Percentiles rank a stretch among this genome's conserved stretches.
Evolutionary conservation across 2,329 filamentous ascomycete species (phyloP).

Genomic region (Sclerotinia nivalis): DNA sequence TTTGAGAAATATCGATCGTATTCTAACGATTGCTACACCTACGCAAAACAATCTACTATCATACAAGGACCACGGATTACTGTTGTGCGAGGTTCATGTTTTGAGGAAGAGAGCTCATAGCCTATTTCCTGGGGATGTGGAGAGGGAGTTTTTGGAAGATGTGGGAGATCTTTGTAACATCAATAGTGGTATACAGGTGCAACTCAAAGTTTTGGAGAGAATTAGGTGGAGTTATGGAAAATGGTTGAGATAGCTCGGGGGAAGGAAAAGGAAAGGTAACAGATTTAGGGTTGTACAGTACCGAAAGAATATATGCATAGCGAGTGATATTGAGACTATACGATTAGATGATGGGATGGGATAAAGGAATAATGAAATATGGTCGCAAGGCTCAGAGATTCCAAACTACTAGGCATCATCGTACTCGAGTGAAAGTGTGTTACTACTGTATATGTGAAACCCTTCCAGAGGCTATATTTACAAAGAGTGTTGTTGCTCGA

Average conservation of each 20-base stretch:
- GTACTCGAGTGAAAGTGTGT: not conserved
- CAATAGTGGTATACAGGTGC: slow-evolving; percentile 71
- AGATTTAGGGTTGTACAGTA: slow-evolving; percentile 3
- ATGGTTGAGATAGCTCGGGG: slow-evolving; percentile 55
- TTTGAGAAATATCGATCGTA: slow-evolving; percentile 84
- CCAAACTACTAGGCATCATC: not conserved
- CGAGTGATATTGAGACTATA: not conserved
- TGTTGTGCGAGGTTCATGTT: slow-evolving; percentile 87
- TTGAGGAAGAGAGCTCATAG: slow-evolving; percentile 67
- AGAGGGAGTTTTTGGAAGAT: slow-evolving; percentile 86
- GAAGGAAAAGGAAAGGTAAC: not conserved
- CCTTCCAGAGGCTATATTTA: not conserved
- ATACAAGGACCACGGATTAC: slow-evolving; percentile 88
- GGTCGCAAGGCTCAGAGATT: slow-evolving; percentile 10
- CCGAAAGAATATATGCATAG: slow-evolving; percentile 2
- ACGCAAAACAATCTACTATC: slow-evolving; percentile 73
- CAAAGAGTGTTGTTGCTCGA: not conserved
- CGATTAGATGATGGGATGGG: slow-evolving; percentile 7
- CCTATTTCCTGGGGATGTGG: slow-evolving; percentile 71
- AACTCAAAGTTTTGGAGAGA: slow-evolving; percentile 76
- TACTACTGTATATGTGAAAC: not conserved
- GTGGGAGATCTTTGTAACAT: slow-evolving; percentile 83
- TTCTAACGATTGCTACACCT: slow-evolving; percentile 67
- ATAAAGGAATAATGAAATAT: slow-evolving; percentile 5
- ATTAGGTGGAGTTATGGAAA: slow-evolving; percentile 88